phyloP scores from a whole-genome alignment of 805 yeast species.

The Zygoascus ofunaensis region DNA sequence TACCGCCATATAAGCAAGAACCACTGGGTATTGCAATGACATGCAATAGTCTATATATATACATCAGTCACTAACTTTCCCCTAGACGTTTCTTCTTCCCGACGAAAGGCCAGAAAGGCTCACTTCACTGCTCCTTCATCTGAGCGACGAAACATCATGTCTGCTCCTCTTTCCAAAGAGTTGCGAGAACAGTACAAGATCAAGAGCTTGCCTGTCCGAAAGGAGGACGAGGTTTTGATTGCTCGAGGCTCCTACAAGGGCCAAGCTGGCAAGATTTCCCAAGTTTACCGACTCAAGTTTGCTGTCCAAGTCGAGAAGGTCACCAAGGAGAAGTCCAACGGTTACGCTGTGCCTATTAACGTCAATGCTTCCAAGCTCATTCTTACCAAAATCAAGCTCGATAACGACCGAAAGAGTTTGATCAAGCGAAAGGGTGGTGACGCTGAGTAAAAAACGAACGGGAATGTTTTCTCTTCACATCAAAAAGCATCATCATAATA shows the following conservation, averaged over 20 bases:
- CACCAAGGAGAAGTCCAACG: conserved; percentile 95
- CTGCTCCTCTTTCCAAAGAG: conserved; percentile 99
- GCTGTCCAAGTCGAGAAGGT: conserved; percentile 95
- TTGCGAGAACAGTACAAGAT: conserved; percentile 95
- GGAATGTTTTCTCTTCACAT: no score
- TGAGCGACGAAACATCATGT: conserved; percentile 85
- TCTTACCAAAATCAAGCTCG: conserved; percentile 96
- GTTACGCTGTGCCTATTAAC: conserved; percentile 95
- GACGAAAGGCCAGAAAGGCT: conserved; percentile 99
- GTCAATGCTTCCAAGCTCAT: conserved; percentile 98
- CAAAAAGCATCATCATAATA: no score
- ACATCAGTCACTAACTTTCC: neutral
- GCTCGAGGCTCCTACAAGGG: conserved; percentile 99
- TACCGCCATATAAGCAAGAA: no score
- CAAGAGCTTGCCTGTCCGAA: conserved; percentile 94
- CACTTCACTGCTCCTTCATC: conserved; percentile 97
- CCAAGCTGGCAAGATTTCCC: conserved; percentile 95
- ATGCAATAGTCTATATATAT: no score
- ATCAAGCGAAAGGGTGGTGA: conserved; percentile 97
- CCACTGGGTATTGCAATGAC: no score
- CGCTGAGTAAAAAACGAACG: conserved; percentile 61
- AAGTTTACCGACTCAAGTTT: conserved; percentile 98
- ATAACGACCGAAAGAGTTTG: conserved; percentile 97
- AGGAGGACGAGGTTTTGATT: conserved; percentile 90
- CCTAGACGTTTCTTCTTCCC: conserved; percentile 95